A percentile compares a stretch with the other conserved stretches of the same genome.
phyloP scores from a whole-genome alignment of 176 grass and related monocot genomes.

The Oryza rufipogon region DNA sequence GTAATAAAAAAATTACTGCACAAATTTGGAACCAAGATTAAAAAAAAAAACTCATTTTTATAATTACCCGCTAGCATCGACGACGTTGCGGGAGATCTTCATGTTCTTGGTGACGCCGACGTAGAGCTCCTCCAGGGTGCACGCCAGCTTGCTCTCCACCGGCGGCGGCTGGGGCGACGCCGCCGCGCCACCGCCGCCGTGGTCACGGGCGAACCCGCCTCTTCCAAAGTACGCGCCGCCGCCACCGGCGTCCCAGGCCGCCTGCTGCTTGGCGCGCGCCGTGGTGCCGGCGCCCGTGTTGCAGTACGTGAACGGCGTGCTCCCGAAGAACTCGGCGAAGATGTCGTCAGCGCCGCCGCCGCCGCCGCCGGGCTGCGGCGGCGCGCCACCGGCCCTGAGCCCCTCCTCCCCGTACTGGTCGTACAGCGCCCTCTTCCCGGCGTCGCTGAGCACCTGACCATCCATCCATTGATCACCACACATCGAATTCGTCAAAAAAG shows the following conservation, averaged over 20 bases:
- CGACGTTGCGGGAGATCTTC: slow-evolving; percentile 68
- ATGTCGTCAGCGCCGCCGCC: slow-evolving; percentile 54
- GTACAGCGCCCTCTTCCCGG: slow-evolving; percentile 64
- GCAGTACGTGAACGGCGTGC: slow-evolving; percentile 67
- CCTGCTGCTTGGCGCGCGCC: slow-evolving; percentile 35
- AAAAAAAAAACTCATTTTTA: neutral
- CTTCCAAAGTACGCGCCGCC: neutral
- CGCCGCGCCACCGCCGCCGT: slow-evolving; percentile 19
- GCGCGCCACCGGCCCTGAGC: slow-evolving; percentile 33
- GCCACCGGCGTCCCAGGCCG: slow-evolving; percentile 34
- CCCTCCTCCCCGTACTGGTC: slow-evolving; percentile 78
- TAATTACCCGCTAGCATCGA: slow-evolving; percentile 54
- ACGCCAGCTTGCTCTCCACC: slow-evolving; percentile 75
- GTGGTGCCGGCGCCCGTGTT: slow-evolving; percentile 13
- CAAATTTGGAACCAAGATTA: too few relatives aligned
- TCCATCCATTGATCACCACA: slow-evolving; percentile 4
- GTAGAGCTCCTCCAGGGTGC: slow-evolving; percentile 87
- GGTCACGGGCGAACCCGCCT: slow-evolving; percentile 6
- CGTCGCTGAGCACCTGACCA: slow-evolving; percentile 73
- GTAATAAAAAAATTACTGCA: neutral
- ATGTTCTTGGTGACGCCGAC: slow-evolving; percentile 77
- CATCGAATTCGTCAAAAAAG: too few relatives aligned
- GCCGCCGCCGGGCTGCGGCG: neutral
- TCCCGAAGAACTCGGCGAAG: slow-evolving; percentile 82
- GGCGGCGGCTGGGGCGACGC: neutral